phyloP scores from a whole-genome alignment of 2,329 filamentous ascomycete species.

The Pyricularia grisea region DNA sequence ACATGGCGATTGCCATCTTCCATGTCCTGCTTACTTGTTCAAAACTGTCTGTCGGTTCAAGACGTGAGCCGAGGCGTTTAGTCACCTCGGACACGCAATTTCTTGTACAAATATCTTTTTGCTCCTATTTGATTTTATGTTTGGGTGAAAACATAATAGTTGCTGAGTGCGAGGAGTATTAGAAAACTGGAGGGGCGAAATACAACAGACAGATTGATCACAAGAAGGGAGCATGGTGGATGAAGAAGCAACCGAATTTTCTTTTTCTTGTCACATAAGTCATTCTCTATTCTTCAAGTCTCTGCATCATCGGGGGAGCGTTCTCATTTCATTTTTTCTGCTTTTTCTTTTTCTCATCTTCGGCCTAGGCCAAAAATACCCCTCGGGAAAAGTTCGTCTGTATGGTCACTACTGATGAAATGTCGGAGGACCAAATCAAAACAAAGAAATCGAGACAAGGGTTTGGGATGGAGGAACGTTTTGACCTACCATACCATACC shows the following conservation, averaged over 20 bases:
- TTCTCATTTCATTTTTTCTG: constrained; percentile 1
- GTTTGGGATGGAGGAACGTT: not conserved
- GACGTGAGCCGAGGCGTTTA: not conserved
- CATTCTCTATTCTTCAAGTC: not conserved
- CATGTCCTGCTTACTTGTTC: not conserved
- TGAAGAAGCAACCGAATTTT: not conserved
- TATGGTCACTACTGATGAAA: not conserved
- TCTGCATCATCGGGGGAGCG: not conserved
- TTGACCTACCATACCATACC: not conserved
- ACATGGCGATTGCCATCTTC: not conserved
- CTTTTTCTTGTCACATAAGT: not conserved
- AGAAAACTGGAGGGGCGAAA: not conserved
- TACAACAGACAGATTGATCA: not conserved
- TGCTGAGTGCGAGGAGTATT: not conserved
- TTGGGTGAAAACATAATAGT: not conserved
- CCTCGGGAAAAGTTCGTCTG: not conserved
- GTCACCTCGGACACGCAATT: not conserved
- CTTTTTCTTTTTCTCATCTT: not conserved
- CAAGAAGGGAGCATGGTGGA: not conserved
- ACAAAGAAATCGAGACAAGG: not conserved
- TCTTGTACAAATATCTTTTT: not conserved
- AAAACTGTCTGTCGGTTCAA: not conserved
- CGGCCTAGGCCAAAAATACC: not conserved
- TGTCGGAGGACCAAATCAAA: not conserved
- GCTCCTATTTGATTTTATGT: not conserved